Conservation (phyloP, 495 filamentous ascomycete species). For the Lophiotrema nucula region DNA sequence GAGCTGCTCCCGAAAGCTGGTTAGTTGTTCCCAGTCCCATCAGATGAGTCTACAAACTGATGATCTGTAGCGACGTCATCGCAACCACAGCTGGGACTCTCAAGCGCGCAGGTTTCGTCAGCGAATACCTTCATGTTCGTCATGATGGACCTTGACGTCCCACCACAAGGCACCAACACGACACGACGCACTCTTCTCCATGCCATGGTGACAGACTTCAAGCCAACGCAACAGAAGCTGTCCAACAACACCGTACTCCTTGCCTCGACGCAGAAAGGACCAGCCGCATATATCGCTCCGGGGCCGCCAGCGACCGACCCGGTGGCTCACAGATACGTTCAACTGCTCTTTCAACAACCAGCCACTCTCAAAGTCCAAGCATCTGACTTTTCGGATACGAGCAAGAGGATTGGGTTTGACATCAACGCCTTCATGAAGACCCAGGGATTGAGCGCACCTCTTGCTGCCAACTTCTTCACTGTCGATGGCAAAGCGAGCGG, state of each 20-base stretch:
- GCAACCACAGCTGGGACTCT: constrained; percentile 20
- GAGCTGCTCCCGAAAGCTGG: constrained; percentile 22
- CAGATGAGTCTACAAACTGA: background rate
- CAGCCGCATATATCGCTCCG: constrained; percentile 22
- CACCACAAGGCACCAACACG: constrained; percentile 4
- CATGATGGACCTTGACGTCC: constrained; percentile 33
- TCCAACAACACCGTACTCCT: constrained; percentile 10
- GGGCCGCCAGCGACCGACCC: constrained; percentile 21
- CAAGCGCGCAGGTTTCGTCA: background rate
- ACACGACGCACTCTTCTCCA: constrained; percentile 28
- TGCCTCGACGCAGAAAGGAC: constrained; percentile 9
- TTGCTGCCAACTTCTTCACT: constrained; percentile 30
- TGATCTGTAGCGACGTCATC: constrained; percentile 6
- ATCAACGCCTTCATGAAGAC: constrained; percentile 19
- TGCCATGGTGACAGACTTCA: constrained; percentile 27
- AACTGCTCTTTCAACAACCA: constrained; percentile 27
- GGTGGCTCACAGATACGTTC: constrained; percentile 27
- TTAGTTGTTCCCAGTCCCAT: background rate
- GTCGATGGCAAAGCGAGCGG: constrained; percentile 20
- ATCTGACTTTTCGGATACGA: constrained; percentile 9
- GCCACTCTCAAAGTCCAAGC: constrained; percentile 12
- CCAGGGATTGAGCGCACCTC: constrained; percentile 12
- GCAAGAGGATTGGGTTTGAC: constrained; percentile 17
- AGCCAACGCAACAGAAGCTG: constrained; percentile 15
- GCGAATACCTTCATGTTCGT: constrained; percentile 26